Conservation (phyloP, 495 filamentous ascomycete species). For the Podospora pseudocomata region DNA sequence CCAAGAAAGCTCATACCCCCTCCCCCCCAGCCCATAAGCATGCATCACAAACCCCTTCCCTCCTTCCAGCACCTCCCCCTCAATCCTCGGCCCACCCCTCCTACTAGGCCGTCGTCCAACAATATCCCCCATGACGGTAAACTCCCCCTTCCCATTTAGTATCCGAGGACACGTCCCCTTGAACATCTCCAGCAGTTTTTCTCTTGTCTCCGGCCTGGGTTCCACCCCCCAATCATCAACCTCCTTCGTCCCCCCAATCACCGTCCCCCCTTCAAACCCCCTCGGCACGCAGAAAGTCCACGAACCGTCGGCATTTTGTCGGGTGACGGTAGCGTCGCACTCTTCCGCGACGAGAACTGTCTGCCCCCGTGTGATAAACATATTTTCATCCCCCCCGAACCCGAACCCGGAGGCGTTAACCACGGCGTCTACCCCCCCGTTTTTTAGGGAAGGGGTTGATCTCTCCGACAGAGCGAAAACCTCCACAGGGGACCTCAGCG, state of each 20-base stretch:
- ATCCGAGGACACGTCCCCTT: constrained; percentile 39
- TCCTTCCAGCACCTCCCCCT: constrained; percentile 33
- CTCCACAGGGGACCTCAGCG: constrained; percentile 46
- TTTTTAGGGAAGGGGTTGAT: not conserved
- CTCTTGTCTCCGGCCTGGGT: constrained; percentile 45
- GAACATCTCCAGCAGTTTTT: constrained; percentile 43
- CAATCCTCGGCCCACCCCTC: constrained; percentile 42
- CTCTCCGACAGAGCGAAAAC: constrained; percentile 33
- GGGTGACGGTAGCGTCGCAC: constrained; percentile 53
- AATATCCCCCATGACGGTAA: constrained; percentile 42
- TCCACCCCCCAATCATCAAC: constrained; percentile 52
- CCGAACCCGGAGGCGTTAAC: constrained; percentile 59
- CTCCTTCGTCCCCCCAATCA: constrained; percentile 63
- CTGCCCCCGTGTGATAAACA: constrained; percentile 55
- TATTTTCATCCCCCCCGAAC: constrained; percentile 51
- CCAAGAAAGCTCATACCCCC: constrained; percentile 55
- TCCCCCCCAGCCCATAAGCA: constrained; percentile 61
- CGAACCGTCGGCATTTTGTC: constrained; percentile 55
- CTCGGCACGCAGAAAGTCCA: constrained; percentile 62
- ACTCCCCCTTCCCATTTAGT: constrained; percentile 22
- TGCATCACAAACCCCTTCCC: constrained; percentile 45
- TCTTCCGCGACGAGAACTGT: constrained; percentile 42
- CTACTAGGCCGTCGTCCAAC: constrained; percentile 46
- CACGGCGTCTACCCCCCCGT: constrained; percentile 42
- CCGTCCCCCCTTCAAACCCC: constrained; percentile 55